Conservation (phyloP, 345 rosid genomes). For the Populus pruinosa region DNA sequence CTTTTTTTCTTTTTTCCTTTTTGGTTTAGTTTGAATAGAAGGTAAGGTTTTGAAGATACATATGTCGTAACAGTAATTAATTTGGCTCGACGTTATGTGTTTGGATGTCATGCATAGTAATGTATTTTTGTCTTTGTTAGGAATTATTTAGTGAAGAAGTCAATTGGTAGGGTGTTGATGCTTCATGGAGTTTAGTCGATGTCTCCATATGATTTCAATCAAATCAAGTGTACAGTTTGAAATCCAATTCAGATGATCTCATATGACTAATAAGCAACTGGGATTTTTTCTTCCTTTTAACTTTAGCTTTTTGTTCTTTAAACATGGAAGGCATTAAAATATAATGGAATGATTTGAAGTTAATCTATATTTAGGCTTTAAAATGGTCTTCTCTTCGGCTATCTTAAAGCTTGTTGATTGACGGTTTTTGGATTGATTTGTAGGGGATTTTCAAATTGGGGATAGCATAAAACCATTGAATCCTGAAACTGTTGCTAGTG, state of each 20-base stretch:
- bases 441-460: slow-evolving; percentile 31
- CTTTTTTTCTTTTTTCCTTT: too few species aligned
- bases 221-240: too few species aligned
- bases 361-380: too few species aligned
- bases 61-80: not conserved
- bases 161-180: not conserved
- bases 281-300: too few species aligned
- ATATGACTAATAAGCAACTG: too few species aligned
- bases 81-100: not conserved
- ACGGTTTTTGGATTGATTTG: slow-evolving; percentile 1
- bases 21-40: not conserved
- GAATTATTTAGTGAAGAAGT: not conserved
- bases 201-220: too few species aligned
- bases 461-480: slow-evolving; percentile 13
- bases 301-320: too few species aligned
- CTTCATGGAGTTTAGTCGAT: not conserved
- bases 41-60: not conserved
- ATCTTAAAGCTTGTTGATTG: not conserved
- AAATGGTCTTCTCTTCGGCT: too few species aligned
- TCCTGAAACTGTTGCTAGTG: slow-evolving; percentile 14
- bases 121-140: not conserved
- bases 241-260: too few species aligned
- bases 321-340: too few species aligned
- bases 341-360: too few species aligned
- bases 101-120: not conserved